These are phyloP conservation scores for Juglanconis juglandina DNA, from an alignment of 2,329 filamentous ascomycete genomes.

Conservation along the genomic window DNA sequence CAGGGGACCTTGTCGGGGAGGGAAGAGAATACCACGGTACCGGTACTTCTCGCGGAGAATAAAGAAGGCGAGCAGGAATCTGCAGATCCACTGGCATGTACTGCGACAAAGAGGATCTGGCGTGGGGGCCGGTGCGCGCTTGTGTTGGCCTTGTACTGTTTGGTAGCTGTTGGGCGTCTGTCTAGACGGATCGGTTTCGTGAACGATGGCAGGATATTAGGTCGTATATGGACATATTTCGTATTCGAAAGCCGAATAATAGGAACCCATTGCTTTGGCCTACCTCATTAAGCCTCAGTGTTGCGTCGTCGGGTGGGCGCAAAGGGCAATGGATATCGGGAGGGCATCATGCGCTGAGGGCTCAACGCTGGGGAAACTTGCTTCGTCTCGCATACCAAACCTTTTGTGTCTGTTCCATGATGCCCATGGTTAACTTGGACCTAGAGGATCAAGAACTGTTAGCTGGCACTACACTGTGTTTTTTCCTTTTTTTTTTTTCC, in stretches of 20 bases:
- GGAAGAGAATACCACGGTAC: constrained; percentile 16
- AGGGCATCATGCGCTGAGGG: neutral
- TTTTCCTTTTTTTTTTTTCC: no score
- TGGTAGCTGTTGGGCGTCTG: neutral
- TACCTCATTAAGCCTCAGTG: neutral
- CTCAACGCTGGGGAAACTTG: neutral
- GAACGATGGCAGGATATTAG: neutral
- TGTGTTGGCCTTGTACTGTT: neutral
- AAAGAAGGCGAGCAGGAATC: neutral
- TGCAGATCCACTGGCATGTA: constrained; percentile 18
- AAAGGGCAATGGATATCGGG: neutral
- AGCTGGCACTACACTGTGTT: neutral
- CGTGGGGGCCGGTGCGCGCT: constrained; percentile 13
- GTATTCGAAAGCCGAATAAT: neutral
- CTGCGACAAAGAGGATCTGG: constrained; percentile 10
- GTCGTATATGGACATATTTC: neutral
- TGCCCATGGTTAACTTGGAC: neutral
- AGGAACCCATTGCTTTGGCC: neutral
- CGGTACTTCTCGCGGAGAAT: constrained; percentile 14
- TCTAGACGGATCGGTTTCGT: neutral
- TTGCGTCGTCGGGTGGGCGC: neutral
- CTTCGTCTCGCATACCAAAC: neutral
- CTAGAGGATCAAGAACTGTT: neutral
- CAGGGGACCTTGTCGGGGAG: constrained; percentile 4
- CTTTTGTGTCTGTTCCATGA: neutral